A percentile compares a stretch with the other conserved stretches of the same genome.
Evolutionary conservation across 345 rosid genomes (phyloP).

Genomic region (Pugionium dolabratum): DNA sequence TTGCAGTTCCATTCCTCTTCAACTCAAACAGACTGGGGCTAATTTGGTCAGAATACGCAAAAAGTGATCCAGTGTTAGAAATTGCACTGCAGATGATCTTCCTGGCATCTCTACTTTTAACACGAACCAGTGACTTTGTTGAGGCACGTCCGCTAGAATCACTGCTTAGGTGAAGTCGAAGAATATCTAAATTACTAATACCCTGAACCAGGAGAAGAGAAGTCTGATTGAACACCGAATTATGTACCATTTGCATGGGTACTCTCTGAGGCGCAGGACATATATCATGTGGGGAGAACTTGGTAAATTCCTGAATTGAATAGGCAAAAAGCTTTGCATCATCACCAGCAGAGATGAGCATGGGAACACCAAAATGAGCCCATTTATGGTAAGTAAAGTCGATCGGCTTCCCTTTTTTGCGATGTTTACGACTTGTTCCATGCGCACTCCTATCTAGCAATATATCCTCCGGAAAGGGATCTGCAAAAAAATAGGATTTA

Average conservation of each 20-base stretch:
- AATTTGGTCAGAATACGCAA: conserved; percentile 81
- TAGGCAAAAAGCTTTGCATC: conserved; percentile 93
- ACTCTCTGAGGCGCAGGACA: conserved; percentile 97
- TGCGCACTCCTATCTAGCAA: conserved; percentile 37
- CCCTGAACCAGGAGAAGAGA: conserved; percentile 82
- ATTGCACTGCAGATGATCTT: conserved; percentile 86
- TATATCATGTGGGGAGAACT: conserved; percentile 90
- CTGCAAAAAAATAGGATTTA: conserved; percentile 41
- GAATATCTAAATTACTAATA: conserved; percentile 62
- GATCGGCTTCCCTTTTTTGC: conserved; percentile 54
- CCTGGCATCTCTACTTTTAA: conserved; percentile 68
- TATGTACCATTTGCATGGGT: conserved; percentile 66
- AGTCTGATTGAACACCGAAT: conserved; percentile 53
- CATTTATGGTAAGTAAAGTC: conserved; percentile 76
- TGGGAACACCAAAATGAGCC: conserved; percentile 92
- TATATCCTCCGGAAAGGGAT: conserved; percentile 54
- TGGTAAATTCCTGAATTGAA: conserved; percentile 77
- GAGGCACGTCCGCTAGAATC: conserved; percentile 54
- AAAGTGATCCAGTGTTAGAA: conserved; percentile 66
- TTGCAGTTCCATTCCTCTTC: conserved; percentile 48
- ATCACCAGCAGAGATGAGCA: conserved; percentile 97
- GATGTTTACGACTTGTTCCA: conserved; percentile 37
- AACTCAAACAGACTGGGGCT: conserved; percentile 69
- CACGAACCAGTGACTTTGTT: conserved; percentile 63
- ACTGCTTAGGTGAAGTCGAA: conserved; percentile 49